Percentiles rank a stretch among this genome's conserved stretches.
Conservation (phyloP, 75 land plant genomes). For the Picea glauca region DNA sequence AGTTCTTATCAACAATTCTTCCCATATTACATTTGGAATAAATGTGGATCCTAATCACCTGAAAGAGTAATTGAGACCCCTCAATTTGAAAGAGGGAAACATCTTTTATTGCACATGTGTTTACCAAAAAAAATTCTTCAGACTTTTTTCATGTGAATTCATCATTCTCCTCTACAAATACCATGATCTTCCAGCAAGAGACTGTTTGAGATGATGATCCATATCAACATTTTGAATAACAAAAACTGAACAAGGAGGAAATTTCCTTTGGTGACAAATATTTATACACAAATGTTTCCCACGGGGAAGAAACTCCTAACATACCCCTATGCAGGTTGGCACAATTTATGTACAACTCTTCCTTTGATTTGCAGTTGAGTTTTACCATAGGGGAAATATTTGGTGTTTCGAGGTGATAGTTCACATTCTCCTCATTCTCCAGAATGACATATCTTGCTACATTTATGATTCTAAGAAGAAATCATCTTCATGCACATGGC, state of each 20-base stretch:
- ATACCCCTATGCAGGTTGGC: constrained; percentile 63
- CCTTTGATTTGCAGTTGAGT: constrained; percentile 38
- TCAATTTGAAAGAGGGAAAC: constrained; percentile 61
- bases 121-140: constrained; percentile 88
- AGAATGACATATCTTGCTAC: constrained; percentile 75
- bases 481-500: constrained; percentile 54
- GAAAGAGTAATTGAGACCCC: neutral
- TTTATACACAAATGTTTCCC: too few relatives aligned
- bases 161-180: too few relatives aligned
- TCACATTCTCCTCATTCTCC: constrained; percentile 24
- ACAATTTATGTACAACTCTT: constrained; percentile 80
- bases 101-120: constrained; percentile 82
- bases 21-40: constrained; percentile 76
- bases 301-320: constrained; percentile 44
- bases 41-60: constrained; percentile 69
- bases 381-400: constrained; percentile 87
- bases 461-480: constrained; percentile 69
- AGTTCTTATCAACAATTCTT: constrained; percentile 76
- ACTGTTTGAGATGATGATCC: too few relatives aligned
- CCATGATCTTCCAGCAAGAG: too few relatives aligned
- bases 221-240: too few relatives aligned
- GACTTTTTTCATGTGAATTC: constrained; percentile 64
- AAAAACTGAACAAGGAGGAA: constrained; percentile 56
- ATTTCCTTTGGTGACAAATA: constrained; percentile 45
- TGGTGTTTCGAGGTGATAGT: constrained; percentile 49